These are phyloP conservation scores for Sporormia fimetaria DNA, from an alignment of 495 filamentous ascomycete genomes.

Conservation along the genomic window DNA sequence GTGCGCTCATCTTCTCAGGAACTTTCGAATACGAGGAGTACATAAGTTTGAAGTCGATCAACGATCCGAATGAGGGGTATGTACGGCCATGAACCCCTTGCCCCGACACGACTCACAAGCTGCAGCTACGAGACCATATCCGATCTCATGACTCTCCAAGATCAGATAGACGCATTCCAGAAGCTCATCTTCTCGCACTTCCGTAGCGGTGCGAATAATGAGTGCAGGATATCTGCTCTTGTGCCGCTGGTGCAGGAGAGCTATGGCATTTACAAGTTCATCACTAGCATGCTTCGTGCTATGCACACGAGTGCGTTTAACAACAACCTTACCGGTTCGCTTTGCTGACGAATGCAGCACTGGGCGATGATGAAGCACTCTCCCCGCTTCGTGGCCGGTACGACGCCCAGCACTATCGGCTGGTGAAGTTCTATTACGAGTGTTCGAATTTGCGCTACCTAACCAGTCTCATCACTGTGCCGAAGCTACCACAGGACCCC, in stretches of 20 bases:
- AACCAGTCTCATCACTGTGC: conserved; percentile 89
- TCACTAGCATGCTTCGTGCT: conserved; percentile 45
- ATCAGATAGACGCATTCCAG: conserved; percentile 96
- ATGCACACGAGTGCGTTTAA: conserved; percentile 79
- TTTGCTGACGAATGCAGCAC: conserved; percentile 41
- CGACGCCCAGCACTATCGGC: conserved; percentile 86
- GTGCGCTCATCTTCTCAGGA: conserved; percentile 41
- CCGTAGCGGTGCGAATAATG: conserved; percentile 78
- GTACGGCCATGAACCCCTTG: not conserved
- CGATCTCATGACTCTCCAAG: conserved; percentile 92
- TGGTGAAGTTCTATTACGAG: conserved; percentile 97
- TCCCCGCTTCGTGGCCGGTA: conserved; percentile 79
- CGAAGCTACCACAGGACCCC: conserved; percentile 85
- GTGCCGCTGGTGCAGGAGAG: conserved; percentile 93
- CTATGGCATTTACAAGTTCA: conserved; percentile 64
- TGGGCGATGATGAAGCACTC: conserved; percentile 90
- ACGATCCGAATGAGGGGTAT: conserved; percentile 92
- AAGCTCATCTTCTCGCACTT: conserved; percentile 97
- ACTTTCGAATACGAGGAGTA: conserved; percentile 98
- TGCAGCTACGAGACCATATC: conserved; percentile 83
- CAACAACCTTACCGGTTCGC: not conserved
- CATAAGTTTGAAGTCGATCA: conserved; percentile 92
- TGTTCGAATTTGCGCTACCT: conserved; percentile 95
- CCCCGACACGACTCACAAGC: conserved; percentile 1
- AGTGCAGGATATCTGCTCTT: conserved; percentile 88